Percentiles rank a stretch among this genome's conserved stretches.
Evolutionary conservation across 306 rosid genomes (phyloP).

Genomic region (Senna siamea): DNA sequence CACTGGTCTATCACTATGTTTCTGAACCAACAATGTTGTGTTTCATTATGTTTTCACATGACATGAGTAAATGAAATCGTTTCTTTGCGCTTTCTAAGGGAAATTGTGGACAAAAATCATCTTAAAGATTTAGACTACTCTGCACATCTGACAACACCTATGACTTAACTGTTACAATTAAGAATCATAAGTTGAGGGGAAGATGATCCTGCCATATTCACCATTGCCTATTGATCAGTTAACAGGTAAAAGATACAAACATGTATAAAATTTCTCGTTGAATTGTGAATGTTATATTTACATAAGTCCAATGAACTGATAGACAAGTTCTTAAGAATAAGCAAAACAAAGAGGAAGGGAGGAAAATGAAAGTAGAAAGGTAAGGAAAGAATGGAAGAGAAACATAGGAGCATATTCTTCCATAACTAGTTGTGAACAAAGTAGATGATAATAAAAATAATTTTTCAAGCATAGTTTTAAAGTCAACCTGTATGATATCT

Average conservation of each 20-base stretch:
- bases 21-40: background rate
- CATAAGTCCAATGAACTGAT: background rate
- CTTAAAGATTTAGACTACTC: slow-evolving; percentile 16
- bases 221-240: background rate
- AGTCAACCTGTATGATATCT: background rate
- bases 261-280: background rate
- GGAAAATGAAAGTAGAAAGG: background rate
- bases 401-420: slow-evolving; percentile 1
- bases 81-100: background rate
- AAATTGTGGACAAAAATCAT: background rate
- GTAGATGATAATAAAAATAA: background rate
- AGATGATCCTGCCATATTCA: background rate
- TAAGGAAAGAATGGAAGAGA: slow-evolving; percentile 18
- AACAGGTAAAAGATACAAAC: background rate
- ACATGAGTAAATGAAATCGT: background rate
- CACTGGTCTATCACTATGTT: no score
- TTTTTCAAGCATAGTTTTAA: background rate
- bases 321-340: background rate
- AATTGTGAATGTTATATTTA: background rate
- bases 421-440: background rate
- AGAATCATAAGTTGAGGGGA: background rate
- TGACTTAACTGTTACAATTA: background rate
- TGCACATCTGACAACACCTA: background rate
- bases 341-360: slow-evolving; percentile 16
- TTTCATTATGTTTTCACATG: background rate